Percentiles rank a stretch among this genome's conserved stretches.
phyloP scores from a whole-genome alignment of 176 grass and related monocot genomes.

The Oryza meyeriana region DNA sequence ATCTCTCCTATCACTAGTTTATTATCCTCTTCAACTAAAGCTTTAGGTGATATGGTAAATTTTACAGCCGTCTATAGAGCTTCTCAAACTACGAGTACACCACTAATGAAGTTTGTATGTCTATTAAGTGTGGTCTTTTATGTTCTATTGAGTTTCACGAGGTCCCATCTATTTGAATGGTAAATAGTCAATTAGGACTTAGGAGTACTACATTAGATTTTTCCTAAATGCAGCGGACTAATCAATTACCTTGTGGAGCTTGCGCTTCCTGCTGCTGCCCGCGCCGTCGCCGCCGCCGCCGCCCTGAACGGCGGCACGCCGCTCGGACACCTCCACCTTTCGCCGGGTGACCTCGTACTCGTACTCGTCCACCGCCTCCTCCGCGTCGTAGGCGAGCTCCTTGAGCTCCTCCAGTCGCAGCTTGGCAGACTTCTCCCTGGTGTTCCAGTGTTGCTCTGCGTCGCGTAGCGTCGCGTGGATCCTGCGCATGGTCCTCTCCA shows the following conservation, averaged over 20 bases:
- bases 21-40: too few relatives aligned
- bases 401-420: slow-evolving; percentile 17
- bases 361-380: not conserved
- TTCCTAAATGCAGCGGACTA: not conserved
- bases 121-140: too few relatives aligned
- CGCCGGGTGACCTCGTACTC: not conserved
- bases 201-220: not conserved
- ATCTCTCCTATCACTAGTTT: too few relatives aligned
- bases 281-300: not conserved
- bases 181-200: too few relatives aligned
- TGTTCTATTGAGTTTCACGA: too few relatives aligned
- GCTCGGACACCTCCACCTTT: not conserved
- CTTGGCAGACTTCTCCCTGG: not conserved
- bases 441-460: slow-evolving; percentile 10
- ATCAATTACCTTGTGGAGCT: not conserved
- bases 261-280: slow-evolving; percentile 1
- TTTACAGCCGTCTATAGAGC: too few relatives aligned
- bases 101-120: too few relatives aligned
- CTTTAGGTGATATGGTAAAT: too few relatives aligned
- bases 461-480: not conserved
- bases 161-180: too few relatives aligned
- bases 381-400: not conserved
- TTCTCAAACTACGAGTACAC: too few relatives aligned
- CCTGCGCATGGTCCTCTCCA: not conserved
- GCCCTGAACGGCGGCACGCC: not conserved